Base-by-base conservation (phyloP, 2,329 filamentous ascomycete species). In the Lasiodiplodia sp. region DNA sequence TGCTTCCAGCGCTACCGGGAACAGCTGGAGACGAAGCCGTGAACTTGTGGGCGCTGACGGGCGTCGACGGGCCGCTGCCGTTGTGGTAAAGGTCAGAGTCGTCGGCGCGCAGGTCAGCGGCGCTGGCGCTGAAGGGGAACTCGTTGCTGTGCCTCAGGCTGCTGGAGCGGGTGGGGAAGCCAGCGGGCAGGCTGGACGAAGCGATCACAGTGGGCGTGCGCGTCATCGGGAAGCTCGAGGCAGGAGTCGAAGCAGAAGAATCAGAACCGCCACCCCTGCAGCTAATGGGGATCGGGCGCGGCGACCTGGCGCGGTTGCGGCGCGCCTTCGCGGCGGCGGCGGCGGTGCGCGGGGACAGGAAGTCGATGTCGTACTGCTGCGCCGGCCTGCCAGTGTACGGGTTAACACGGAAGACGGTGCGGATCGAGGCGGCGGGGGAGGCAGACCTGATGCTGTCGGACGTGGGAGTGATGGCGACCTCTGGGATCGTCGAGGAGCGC, bases 331-430 rank as follows among this genome's bases (percentile, higher is more conserved):
- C 2, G 10, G 40, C 8, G 14, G n/a, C n/a, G 16, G 40, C 44
- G 6, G 57, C 58, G 44, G 10, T 21, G 25, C 16, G 58, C 8
- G 58, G 58, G 1, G 44, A 51, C n/a, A 63, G 58, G 18, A 37
- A 11, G 28, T 21, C 2, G 12, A n/a, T 8, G 44, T 63, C 25
- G 10, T 37, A 52, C 28, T 8, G 28, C 8, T 51, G 44, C 8
- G 31, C 31, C 7, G 58, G 44, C 28, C 21, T 38, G 44, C 58
- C 58, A 12, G 58, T 63, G 23, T 12, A n/a, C 34, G 58, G 58
- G 28, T 52, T 23, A 5, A 63, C 28, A 4, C 58, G 58, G 58
- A 31, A 63, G 16, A 63, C 23, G 58, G 58, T 63, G 38, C 58
- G 58, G 2, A 63, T 18, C 2, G 58, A 63, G 25, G 58, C 58